These are phyloP conservation scores for Polytrichum commune DNA, from an alignment of 225 moss, liverwort and hornwort genomes.

Conservation along the genomic window DNA sequence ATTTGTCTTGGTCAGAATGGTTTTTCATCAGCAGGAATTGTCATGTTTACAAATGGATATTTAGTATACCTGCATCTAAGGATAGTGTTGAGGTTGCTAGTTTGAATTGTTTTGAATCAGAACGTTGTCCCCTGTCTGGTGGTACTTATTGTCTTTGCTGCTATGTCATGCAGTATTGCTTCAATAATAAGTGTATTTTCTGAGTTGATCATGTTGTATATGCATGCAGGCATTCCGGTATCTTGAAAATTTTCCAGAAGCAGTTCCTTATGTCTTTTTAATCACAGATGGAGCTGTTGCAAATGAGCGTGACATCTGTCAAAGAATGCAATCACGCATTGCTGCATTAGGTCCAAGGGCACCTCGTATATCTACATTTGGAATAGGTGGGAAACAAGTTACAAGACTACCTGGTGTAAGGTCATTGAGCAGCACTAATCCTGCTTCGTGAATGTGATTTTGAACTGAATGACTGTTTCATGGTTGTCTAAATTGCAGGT, in stretches of 20 bases:
- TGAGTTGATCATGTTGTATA: constrained; percentile 3
- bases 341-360: constrained; percentile 45
- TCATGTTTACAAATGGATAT: too few species aligned
- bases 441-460: too few species aligned
- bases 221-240: constrained; percentile 59
- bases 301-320: constrained; percentile 68
- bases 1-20: too few species aligned
- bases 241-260: constrained; percentile 48
- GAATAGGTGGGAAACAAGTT: constrained; percentile 38
- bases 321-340: constrained; percentile 48
- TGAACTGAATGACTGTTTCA: too few species aligned
- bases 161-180: background rate
- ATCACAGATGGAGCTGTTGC: constrained; percentile 74
- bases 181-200: too few species aligned
- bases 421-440: background rate
- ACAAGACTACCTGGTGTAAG: background rate
- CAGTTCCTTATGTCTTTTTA: constrained; percentile 67
- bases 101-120: too few species aligned
- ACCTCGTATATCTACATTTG: constrained; percentile 75
- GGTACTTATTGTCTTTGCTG: background rate
- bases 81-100: too few species aligned
- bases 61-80: too few species aligned
- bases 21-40: too few species aligned
- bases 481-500: constrained; percentile 31
- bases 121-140: background rate